Evolutionary conservation across 805 yeast genomes (phyloP), one percentile per base, ranked within the genome.

Genomic region (Nakazawaea molendinolei): DNA sequence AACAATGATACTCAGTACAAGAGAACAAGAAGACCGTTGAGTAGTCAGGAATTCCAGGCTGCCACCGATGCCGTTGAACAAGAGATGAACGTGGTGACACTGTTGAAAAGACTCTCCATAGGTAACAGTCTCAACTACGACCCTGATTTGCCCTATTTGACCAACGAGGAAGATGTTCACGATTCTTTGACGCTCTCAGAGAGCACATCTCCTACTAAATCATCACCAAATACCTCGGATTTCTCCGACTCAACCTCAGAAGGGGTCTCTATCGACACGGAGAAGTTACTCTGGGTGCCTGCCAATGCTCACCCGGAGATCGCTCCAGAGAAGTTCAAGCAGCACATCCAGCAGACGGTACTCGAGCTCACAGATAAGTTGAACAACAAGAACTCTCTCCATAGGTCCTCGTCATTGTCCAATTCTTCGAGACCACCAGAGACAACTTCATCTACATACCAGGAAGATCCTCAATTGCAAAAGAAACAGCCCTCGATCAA

Each of bases 261-360:
- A n/a, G n/a, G n/a, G n/a, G n/a, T 46, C 6, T 20, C 53, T 10
- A 42, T 48, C 18, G 63, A 59, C 36, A 59, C 71, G 13, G 70
- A 71, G 33, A 62, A 73, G 39, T 59, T 84, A 22, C 62, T 90
- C 36, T 90, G 98, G 98, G 97, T 92, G 1, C 97, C 97, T 0
- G 98, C 97, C 2, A 77, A 76, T 44, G 68, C 86, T 25, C 98
- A 92, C 55, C 97, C 97, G 1, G 90, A 84, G 49, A 72, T 90
- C n/a, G 89, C 94, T 18, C 97, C 97, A 2, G 94, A 85, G 49
- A 86, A 84, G 48, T 82, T 77, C 60, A 65, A 77, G 44, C 71
- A 69, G 45, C 82, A 81, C 51, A 78, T 83, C 30, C 79, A 79
- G 40, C 55, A 61, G 19, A 67, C 74, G n/a, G 76, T 73, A 4